These are phyloP conservation scores for Trichoderma virens DNA, from an alignment of 495 filamentous ascomycete species.

Conservation along the genomic window DNA sequence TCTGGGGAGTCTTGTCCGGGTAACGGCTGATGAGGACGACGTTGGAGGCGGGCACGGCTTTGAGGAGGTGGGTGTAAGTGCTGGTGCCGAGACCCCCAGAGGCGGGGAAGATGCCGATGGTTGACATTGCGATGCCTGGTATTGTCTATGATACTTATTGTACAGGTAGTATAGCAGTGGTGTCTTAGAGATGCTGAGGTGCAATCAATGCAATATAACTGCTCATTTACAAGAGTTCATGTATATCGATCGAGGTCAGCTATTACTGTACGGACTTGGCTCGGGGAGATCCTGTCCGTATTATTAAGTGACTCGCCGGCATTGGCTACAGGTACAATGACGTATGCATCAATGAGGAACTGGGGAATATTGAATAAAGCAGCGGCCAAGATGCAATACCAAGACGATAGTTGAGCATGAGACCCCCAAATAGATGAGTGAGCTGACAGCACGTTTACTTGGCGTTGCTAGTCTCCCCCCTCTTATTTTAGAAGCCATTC, in stretches of 20 bases:
- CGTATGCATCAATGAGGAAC: not conserved
- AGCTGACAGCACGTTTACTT: too few species aligned
- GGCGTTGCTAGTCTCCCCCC: too few species aligned
- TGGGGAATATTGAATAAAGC: not conserved
- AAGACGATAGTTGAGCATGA: too few species aligned
- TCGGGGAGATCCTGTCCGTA: not conserved
- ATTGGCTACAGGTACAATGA: not conserved
- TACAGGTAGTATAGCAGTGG: not conserved
- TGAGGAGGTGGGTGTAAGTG: slow-evolving; percentile 37
- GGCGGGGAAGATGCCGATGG: slow-evolving; percentile 41
- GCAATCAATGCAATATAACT: too few species aligned
- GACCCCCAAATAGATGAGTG: too few species aligned
- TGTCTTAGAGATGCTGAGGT: too few species aligned
- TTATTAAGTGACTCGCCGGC: not conserved
- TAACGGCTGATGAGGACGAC: slow-evolving; percentile 40
- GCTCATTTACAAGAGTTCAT: too few species aligned
- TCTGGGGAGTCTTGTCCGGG: slow-evolving; percentile 29
- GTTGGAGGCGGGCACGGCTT: slow-evolving; percentile 29
- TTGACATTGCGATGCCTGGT: not conserved
- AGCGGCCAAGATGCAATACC: not conserved
- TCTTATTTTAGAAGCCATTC: too few species aligned
- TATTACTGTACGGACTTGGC: not conserved
- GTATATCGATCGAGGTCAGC: too few species aligned
- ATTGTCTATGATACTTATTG: not conserved
- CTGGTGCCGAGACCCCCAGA: slow-evolving; percentile 41